phyloP scores from a whole-genome alignment of 176 grass and related monocot species.

The Musa troglodytarum region DNA sequence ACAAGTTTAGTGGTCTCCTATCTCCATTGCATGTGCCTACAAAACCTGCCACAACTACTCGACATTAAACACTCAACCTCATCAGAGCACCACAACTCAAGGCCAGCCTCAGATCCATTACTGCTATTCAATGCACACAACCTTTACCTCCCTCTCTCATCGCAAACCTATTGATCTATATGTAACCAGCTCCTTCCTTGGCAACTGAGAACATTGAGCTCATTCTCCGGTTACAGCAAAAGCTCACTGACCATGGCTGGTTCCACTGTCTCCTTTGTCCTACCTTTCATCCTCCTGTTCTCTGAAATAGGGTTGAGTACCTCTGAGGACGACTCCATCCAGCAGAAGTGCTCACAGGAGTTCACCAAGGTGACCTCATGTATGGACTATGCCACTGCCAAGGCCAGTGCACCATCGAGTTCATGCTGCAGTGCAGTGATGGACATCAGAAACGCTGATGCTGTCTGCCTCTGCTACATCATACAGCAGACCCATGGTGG shows the following conservation, averaged over 20 bases:
- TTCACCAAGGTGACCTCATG: constrained; percentile 28
- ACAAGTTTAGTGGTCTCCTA: neutral
- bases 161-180: neutral
- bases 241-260: neutral
- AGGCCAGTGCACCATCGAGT: constrained; percentile 10
- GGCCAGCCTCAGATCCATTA: neutral
- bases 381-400: constrained; percentile 31
- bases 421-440: constrained; percentile 28
- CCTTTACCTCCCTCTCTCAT: neutral
- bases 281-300: constrained; percentile 17
- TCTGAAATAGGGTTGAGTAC: neutral
- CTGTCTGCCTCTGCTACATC: constrained; percentile 38
- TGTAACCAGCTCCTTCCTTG: neutral
- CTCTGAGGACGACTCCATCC: constrained; percentile 10
- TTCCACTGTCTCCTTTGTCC: neutral
- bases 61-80: neutral
- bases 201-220: neutral
- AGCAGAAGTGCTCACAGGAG: constrained; percentile 28
- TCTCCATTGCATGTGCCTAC: neutral
- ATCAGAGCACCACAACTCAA: neutral
- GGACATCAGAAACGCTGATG: constrained; percentile 23
- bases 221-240: neutral
- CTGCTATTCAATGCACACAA: neutral
- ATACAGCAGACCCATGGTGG: constrained; percentile 37
- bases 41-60: neutral